phyloP scores from a whole-genome alignment of 2,329 filamentous ascomycete genomes.

The Colletotrichum nymphaeae region DNA sequence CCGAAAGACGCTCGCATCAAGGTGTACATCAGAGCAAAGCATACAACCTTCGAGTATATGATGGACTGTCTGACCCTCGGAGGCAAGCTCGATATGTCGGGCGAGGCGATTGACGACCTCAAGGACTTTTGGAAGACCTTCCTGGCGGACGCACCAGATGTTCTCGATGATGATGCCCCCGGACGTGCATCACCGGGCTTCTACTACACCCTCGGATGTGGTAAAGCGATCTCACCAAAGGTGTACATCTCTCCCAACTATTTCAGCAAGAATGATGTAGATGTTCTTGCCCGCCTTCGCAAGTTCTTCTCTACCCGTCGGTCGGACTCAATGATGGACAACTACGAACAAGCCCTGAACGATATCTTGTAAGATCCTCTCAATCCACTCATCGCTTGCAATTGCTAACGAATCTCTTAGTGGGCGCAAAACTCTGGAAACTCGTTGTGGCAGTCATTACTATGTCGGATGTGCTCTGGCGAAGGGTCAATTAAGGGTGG shows the following conservation, averaged over 20 bases:
- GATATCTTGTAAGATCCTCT: slow-evolving; percentile 27
- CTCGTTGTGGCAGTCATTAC: slow-evolving; percentile 31
- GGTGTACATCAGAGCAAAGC: slow-evolving; percentile 26
- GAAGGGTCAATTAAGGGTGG: slow-evolving; percentile 30
- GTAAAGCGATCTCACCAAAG: slow-evolving; percentile 27
- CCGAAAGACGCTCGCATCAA: slow-evolving; percentile 27
- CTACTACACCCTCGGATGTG: slow-evolving; percentile 32
- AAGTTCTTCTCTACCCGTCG: slow-evolving; percentile 28
- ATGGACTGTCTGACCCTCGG: slow-evolving; percentile 33
- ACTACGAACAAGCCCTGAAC: slow-evolving; percentile 26
- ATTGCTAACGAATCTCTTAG: not conserved
- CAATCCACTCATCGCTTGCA: not conserved
- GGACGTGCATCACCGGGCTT: slow-evolving; percentile 28
- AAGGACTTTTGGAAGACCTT: slow-evolving; percentile 27
- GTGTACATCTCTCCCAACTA: slow-evolving; percentile 31
- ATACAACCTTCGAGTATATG: slow-evolving; percentile 30
- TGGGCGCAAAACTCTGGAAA: slow-evolving; percentile 24
- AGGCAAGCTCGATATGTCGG: slow-evolving; percentile 29
- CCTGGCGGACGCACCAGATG: slow-evolving; percentile 13
- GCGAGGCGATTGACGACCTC: slow-evolving; percentile 27
- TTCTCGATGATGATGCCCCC: slow-evolving; percentile 21
- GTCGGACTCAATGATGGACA: slow-evolving; percentile 32
- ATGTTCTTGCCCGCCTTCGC: slow-evolving; percentile 28
- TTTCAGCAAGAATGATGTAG: slow-evolving; percentile 21
- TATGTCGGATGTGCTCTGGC: slow-evolving; percentile 29